Evolutionary conservation across 805 yeast genomes (phyloP).

Genomic region (Spathaspora sp.): DNA sequence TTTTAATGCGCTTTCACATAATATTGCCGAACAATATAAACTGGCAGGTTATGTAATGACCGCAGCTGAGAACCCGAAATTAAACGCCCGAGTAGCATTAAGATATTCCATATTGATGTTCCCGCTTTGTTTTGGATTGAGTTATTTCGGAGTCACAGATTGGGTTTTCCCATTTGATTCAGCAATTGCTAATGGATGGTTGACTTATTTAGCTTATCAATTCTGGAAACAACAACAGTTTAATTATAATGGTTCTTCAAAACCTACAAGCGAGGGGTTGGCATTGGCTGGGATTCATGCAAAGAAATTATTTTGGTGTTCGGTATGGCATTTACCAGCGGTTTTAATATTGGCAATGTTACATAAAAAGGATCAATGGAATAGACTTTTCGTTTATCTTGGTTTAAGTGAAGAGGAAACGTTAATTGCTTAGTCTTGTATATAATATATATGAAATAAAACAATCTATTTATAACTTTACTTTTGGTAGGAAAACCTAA

Average conservation of each 20-base stretch:
- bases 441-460: neutral
- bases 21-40: slow-evolving; percentile 81
- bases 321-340: slow-evolving; percentile 91
- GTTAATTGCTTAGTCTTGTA: neutral
- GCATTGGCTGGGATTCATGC: slow-evolving; percentile 67
- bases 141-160: slow-evolving; percentile 80
- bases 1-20: slow-evolving; percentile 87
- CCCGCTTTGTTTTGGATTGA: slow-evolving; percentile 82
- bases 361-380: slow-evolving; percentile 96
- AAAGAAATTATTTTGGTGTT: slow-evolving; percentile 85
- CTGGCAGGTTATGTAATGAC: slow-evolving; percentile 98
- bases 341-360: slow-evolving; percentile 87
- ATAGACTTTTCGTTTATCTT: slow-evolving; percentile 38
- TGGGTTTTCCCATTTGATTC: slow-evolving; percentile 79
- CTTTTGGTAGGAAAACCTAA: too few relatives aligned
- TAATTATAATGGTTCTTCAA: slow-evolving; percentile 45
- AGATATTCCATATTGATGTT: slow-evolving; percentile 91
- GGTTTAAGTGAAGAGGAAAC: slow-evolving; percentile 10
- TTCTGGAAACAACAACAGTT: slow-evolving; percentile 82
- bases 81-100: slow-evolving; percentile 91
- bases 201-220: slow-evolving; percentile 69
- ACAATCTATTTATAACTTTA: neutral
- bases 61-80: slow-evolving; percentile 84
- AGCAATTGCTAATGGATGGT: slow-evolving; percentile 79
- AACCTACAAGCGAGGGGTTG: slow-evolving; percentile 54